Base-by-base conservation (phyloP, 2,329 filamentous ascomycete genomes). In the Botryotinia narcissicola region DNA sequence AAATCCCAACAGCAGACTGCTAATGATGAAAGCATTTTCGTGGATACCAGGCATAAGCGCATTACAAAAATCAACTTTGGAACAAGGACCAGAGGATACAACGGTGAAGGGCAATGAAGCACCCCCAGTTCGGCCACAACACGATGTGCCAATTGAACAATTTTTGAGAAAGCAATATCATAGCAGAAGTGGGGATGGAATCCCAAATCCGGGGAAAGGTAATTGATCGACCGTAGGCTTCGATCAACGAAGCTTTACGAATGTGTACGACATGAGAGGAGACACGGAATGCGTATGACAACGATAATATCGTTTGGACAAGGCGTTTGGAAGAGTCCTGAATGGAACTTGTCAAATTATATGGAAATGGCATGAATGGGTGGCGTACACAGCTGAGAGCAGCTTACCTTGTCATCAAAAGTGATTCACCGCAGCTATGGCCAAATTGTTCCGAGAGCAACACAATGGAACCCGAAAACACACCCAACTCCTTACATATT, bases 141-240 rank as follows among this genome's bases (percentile, higher is more conserved):
- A 80, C 73, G 78, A 80, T 76, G 75, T 78, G n/a, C 79, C 79
- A 46, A 78, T 80, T n/a, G 78, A 79, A 72, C 71, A 79, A 71
- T 80, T 80, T 61, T 70, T 80, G 44, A 77, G 77, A 63, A 72
- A 73, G 16, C 78, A 80, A 68, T 80, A 80, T 69, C 76, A 77
- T 68, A 79, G 78, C 64, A 76, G 71, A 59, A 77, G 74, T 60
- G 77, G 76, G 12, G 74, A 76, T 35, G 74, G 72, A 7, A 75
- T 78, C 71, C 76, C 77, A 44, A 44, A 76, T n/a, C 70, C 66
- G 5, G 42, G 35, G 37, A 14, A 51, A 35, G 46, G 61, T 16
- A 72, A 46, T 35, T 67, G 66, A 59, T 22, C 44, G 35, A 10
- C n/a, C 37, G 9, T 22, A 9, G 29, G 64, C 48, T 42, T 42